These are phyloP conservation scores for Malus asiatica DNA, from an alignment of 306 rosid species.

Conservation along the genomic window DNA sequence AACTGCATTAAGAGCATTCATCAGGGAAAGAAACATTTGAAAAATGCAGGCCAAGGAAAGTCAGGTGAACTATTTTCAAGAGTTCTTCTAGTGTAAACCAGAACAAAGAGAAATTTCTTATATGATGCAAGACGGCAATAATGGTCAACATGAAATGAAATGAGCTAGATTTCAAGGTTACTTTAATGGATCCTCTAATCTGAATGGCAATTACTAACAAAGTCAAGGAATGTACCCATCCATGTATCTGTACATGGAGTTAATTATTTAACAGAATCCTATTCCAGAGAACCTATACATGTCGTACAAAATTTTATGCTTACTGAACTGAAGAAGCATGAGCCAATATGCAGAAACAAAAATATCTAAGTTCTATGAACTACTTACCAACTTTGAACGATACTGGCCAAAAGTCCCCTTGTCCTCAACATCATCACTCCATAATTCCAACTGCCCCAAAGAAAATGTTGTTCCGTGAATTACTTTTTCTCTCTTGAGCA, in stretches of 20 bases:
- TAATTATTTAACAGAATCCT: neutral
- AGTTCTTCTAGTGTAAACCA: neutral
- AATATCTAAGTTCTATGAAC: constrained; percentile 3
- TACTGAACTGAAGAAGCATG: neutral
- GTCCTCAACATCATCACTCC: constrained; percentile 89
- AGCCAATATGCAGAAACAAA: constrained; percentile 1
- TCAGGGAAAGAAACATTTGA: constrained; percentile 14
- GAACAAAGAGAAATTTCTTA: neutral
- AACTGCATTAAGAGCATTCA: constrained; percentile 47
- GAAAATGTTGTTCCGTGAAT: constrained; percentile 41
- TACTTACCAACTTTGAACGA: constrained; percentile 77
- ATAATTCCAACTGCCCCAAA: constrained; percentile 74
- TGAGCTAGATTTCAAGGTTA: neutral
- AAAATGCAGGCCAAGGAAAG: constrained; percentile 1
- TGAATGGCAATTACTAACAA: neutral
- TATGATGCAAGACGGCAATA: neutral
- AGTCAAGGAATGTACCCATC: neutral
- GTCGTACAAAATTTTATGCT: neutral
- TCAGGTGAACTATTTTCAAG: neutral
- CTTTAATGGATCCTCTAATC: neutral
- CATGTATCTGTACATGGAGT: neutral
- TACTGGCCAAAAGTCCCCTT: constrained; percentile 84
- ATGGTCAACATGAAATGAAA: neutral
- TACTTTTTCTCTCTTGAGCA: constrained; percentile 83
- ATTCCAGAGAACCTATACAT: neutral